Conservation (phyloP, 208 protist species). For the Zelonia costaricensis region DNA sequence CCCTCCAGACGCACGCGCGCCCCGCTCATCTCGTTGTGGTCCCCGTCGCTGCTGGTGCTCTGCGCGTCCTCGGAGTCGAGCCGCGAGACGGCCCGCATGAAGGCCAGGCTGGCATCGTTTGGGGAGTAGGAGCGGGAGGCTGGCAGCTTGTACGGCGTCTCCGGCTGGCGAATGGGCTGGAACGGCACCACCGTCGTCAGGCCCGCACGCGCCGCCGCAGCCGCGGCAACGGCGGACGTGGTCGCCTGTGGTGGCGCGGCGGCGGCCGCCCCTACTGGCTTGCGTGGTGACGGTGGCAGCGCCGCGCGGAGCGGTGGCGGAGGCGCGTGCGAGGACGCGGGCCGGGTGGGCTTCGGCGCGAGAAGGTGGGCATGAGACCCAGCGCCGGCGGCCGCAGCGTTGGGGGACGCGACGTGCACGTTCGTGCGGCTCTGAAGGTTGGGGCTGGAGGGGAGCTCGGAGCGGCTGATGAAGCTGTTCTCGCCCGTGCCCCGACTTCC, state of each 20-base stretch:
- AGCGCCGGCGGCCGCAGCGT: too few relatives aligned
- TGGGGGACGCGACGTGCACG: not conserved
- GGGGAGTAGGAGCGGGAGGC: not conserved
- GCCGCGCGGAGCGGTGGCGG: too few relatives aligned
- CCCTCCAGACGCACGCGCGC: too few relatives aligned
- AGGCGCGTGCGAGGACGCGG: not conserved
- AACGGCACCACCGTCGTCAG: not conserved
- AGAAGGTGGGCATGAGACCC: too few relatives aligned
- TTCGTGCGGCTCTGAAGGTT: not conserved
- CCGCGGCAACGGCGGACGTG: too few relatives aligned
- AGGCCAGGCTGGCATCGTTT: conserved; percentile 8
- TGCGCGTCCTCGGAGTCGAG: conserved; percentile 3
- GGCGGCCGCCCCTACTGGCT: not conserved
- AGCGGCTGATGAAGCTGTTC: conserved; percentile 1
- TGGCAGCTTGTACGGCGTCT: not conserved
- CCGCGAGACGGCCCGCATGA: conserved; percentile 14
- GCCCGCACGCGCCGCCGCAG: not conserved
- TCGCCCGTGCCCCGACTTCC: conserved; percentile 6
- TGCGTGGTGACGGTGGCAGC: too few relatives aligned
- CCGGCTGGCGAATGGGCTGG: not conserved
- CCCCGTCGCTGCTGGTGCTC: not conserved
- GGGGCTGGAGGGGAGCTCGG: not conserved
- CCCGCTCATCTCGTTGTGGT: too few relatives aligned
- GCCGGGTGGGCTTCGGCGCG: not conserved
- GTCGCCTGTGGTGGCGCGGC: not conserved